Conservation (phyloP, 306 rosid species). For the Malus sieversii region DNA sequence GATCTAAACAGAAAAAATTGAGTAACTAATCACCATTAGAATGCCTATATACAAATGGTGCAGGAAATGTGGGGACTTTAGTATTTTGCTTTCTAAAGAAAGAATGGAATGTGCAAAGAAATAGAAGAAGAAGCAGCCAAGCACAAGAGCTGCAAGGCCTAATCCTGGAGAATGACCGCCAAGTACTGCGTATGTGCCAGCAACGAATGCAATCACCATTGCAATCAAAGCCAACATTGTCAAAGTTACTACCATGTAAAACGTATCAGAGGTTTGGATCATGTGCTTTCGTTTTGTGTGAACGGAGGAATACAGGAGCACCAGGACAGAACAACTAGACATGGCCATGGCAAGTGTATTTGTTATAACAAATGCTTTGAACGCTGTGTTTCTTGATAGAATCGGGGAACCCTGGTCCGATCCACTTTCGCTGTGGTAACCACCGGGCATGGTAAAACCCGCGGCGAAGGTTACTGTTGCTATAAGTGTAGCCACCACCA, state of each 20-base stretch:
- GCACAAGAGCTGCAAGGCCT: not conserved
- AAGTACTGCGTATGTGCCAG: not conserved
- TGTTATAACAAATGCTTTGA: not conserved
- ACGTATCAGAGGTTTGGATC: not conserved
- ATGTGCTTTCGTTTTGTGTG: accelerated
- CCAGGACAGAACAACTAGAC: not conserved
- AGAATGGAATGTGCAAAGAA: no score
- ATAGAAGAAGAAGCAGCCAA: not conserved
- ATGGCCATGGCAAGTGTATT: not conserved
- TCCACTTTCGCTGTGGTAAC: not conserved
- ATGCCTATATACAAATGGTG: no score
- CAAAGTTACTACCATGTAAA: not conserved
- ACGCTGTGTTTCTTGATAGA: not conserved
- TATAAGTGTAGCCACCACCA: not conserved
- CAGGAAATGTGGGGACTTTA: no score
- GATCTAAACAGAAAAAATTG: no score
- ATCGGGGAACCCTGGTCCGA: not conserved
- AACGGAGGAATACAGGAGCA: not conserved
- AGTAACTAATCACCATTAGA: accelerated
- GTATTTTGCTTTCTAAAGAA: no score
- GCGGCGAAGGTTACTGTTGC: not conserved
- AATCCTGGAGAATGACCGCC: not conserved
- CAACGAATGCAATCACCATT: not conserved
- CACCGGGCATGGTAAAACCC: not conserved
- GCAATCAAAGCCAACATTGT: not conserved